These are phyloP conservation scores for Gossypium herbaceum DNA, from an alignment of 345 rosid species.

Conservation along the genomic window DNA sequence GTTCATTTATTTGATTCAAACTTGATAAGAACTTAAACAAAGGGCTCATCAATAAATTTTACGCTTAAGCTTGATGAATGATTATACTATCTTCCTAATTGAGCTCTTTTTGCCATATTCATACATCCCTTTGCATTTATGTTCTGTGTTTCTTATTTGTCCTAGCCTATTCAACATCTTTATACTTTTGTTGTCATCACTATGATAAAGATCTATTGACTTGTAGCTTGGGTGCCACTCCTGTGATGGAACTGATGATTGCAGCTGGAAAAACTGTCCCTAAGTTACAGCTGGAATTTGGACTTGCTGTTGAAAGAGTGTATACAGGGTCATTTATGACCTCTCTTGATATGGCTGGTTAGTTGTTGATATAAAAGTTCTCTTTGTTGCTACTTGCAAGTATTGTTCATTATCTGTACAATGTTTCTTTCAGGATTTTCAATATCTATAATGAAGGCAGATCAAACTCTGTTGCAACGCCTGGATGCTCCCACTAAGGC, in stretches of 20 bases:
- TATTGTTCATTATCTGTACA: conserved; percentile 10
- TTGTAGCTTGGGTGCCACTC: conserved; percentile 86
- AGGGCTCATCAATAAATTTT: not conserved
- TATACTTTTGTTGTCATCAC: not conserved
- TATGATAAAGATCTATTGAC: not conserved
- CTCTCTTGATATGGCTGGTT: conserved; percentile 99
- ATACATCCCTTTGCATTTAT: not conserved
- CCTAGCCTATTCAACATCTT: not conserved
- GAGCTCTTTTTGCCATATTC: not conserved
- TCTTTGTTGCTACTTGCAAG: conserved; percentile 2
- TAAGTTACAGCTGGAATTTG: conserved; percentile 85
- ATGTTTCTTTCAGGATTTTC: conserved; percentile 66
- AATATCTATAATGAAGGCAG: conserved; percentile 89
- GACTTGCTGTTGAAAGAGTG: conserved; percentile 96
- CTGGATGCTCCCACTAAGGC: conserved; percentile 95
- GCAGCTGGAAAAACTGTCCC: conserved; percentile 91
- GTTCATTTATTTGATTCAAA: not conserved
- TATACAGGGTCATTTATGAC: conserved; percentile 96
- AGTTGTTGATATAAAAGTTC: conserved; percentile 14
- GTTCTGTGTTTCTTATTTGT: not conserved
- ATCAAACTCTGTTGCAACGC: conserved; percentile 53
- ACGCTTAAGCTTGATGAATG: not conserved
- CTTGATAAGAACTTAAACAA: not conserved
- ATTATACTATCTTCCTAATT: not conserved
- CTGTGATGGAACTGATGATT: conserved; percentile 91